Conservation (phyloP, 2,329 filamentous ascomycete species). For the Cryphonectria naterciae region DNA sequence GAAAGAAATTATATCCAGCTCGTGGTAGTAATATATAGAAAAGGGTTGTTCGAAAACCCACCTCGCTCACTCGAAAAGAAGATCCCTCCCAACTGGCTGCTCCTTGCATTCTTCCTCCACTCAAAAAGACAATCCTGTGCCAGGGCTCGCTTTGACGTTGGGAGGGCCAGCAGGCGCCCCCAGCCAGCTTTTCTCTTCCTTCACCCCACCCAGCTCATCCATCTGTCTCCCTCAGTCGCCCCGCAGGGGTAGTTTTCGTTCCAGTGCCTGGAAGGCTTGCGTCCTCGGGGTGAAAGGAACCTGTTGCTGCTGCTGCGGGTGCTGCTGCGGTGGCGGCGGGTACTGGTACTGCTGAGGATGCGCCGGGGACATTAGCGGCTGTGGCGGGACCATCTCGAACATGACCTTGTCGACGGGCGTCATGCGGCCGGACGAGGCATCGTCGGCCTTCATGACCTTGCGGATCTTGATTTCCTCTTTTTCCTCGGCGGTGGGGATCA, state of each 20-base stretch:
- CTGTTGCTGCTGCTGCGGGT: constrained; percentile 6
- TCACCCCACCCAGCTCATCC: not conserved
- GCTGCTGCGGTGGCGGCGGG: not conserved
- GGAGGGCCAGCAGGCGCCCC: no score
- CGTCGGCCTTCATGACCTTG: constrained; percentile 46
- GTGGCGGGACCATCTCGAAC: constrained; percentile 27
- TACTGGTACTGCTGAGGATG: constrained; percentile 2
- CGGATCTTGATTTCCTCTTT: constrained; percentile 43
- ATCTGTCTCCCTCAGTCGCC: constrained; percentile 31
- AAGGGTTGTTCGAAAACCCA: not conserved
- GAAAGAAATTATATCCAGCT: constrained; percentile 1
- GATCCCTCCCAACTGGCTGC: not conserved
- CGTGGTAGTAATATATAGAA: not conserved
- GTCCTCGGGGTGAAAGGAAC: constrained; percentile 55
- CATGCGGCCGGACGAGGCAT: constrained; percentile 37
- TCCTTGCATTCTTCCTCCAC: not conserved
- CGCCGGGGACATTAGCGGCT: constrained; percentile 29
- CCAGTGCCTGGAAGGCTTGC: constrained; percentile 67
- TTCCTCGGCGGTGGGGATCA: constrained; percentile 60
- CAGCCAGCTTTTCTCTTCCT: not conserved
- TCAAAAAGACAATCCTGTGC: not conserved
- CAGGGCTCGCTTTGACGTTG: not conserved
- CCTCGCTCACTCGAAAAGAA: not conserved
- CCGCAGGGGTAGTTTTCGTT: constrained; percentile 60
- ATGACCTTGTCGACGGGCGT: constrained; percentile 32